phyloP scores from a whole-genome alignment of 768 basidiomycete species.

The Pholiota molesta region DNA sequence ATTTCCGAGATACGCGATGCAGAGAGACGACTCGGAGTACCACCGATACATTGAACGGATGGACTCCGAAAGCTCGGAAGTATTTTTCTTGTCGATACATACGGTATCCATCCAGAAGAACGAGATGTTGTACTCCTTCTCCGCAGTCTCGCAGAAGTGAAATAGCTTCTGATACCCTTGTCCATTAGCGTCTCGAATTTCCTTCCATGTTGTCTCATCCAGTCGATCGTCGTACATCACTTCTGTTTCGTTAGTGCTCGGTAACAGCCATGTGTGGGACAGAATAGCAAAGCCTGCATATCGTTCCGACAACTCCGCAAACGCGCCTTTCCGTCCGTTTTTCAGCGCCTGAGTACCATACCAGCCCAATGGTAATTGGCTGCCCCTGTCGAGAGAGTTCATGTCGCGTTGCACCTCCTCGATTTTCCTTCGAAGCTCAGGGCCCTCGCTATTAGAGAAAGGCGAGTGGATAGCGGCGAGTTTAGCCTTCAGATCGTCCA shows the following conservation, averaged over 20 bases:
- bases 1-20: constrained; percentile 10
- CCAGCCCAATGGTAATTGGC: not conserved
- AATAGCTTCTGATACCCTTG: not conserved
- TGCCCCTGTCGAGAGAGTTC: not conserved
- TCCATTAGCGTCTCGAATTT: not conserved
- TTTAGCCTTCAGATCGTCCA: not conserved
- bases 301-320: not conserved
- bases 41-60: constrained; percentile 13
- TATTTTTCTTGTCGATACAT: constrained; percentile 12
- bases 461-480: not conserved
- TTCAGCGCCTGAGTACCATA: not conserved
- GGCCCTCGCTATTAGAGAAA: not conserved
- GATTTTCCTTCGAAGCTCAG: not conserved
- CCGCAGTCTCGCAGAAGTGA: not conserved
- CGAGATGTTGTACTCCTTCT: not conserved
- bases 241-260: not conserved
- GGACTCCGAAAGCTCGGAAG: constrained; percentile 11
- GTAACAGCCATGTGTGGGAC: not conserved
- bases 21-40: constrained; percentile 8
- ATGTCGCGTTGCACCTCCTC: not conserved
- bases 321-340: not conserved
- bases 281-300: not conserved
- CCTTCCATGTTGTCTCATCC: not conserved
- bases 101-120: constrained; percentile 12
- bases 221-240: not conserved